Percentiles rank a stretch among this genome's conserved stretches.
These are phyloP conservation scores for Centrapalus pauciflorus DNA, from an alignment of 129 eudicot species.

Conservation along the genomic window DNA sequence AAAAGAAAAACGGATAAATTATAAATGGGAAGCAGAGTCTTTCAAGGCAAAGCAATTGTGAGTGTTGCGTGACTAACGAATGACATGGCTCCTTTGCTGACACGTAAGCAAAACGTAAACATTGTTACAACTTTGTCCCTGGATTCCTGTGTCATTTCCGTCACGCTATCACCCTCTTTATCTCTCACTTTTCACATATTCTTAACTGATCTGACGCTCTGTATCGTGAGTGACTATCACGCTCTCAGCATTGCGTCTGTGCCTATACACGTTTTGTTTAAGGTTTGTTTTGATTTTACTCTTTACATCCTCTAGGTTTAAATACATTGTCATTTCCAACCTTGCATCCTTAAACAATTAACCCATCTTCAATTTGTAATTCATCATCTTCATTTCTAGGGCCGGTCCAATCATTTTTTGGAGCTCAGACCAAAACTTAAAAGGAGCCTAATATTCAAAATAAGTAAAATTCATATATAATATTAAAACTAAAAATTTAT, in stretches of 20 bases:
- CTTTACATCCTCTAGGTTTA: background rate
- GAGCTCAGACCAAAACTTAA: too few species aligned
- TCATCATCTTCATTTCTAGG: background rate
- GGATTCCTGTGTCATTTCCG: background rate
- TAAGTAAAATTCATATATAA: background rate
- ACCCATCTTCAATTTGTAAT: background rate
- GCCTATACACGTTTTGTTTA: slow-evolving; percentile 4
- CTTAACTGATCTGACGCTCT: background rate
- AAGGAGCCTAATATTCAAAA: background rate
- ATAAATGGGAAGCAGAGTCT: background rate
- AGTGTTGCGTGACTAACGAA: background rate
- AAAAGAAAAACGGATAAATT: background rate
- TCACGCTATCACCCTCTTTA: background rate
- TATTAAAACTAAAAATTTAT: background rate
- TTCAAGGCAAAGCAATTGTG: slow-evolving; percentile 9
- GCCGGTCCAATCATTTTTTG: too few species aligned
- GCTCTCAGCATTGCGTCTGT: background rate
- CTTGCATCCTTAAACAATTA: background rate
- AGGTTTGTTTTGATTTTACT: background rate
- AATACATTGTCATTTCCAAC: background rate
- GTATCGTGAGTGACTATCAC: background rate
- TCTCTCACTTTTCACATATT: background rate
- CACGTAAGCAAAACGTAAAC: background rate
- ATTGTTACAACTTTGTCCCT: slow-evolving; percentile 8
- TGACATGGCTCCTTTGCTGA: background rate